phyloP scores from a whole-genome alignment of 768 basidiomycete genomes.

The Exsudoporus frostii region DNA sequence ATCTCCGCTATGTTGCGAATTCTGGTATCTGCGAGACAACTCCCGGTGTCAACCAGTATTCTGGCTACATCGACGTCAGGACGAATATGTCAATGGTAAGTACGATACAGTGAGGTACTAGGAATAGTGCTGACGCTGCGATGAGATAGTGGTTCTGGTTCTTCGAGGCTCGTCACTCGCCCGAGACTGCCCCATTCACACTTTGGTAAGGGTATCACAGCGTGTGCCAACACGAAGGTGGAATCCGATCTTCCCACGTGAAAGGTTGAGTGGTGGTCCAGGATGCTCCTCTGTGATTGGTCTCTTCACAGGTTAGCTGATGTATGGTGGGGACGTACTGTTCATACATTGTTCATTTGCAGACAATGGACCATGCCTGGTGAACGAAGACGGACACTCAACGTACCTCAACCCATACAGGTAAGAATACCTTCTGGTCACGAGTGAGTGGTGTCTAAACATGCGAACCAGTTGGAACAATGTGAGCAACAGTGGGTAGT shows the following conservation, averaged over 20 bases:
- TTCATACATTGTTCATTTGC: neutral
- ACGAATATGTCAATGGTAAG: conserved; percentile 57
- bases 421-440: conserved; percentile 25
- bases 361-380: conserved; percentile 66
- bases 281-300: conserved; percentile 65
- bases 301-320: conserved; percentile 53
- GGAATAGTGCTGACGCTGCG: neutral
- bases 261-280: conserved; percentile 57
- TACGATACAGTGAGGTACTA: neutral
- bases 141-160: conserved; percentile 67
- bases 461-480: conserved; percentile 57
- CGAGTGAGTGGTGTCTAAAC: neutral
- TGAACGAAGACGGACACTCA: conserved; percentile 50
- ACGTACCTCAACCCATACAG: conserved; percentile 61
- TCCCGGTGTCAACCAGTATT: conserved; percentile 54
- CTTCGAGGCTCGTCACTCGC: conserved; percentile 58
- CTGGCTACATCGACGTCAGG: conserved; percentile 60
- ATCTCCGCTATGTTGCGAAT: conserved; percentile 49
- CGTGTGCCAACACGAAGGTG: too few relatives aligned
- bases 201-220: conserved; percentile 43
- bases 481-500: conserved; percentile 54
- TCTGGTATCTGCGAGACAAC: conserved; percentile 69
- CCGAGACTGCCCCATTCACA: conserved; percentile 63
- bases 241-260: neutral
- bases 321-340: neutral